A percentile compares a stretch with the other conserved stretches of the same genome.
phyloP scores from a whole-genome alignment of 2,329 filamentous ascomycete genomes.

The Ilyonectria destructans region DNA sequence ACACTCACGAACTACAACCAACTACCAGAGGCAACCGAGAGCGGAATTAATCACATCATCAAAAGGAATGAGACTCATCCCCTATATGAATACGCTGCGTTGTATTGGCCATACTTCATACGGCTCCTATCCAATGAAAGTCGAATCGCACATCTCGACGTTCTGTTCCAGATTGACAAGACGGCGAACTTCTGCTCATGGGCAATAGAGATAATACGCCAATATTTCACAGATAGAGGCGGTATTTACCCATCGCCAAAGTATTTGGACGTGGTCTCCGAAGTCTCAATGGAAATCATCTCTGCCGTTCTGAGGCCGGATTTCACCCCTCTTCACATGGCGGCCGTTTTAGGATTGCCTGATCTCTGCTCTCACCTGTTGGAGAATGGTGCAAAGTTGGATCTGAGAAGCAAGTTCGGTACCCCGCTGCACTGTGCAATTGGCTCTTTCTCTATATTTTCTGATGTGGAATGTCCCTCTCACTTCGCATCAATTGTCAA shows the following conservation, averaged over 20 bases:
- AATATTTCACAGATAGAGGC: background rate
- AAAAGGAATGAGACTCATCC: background rate
- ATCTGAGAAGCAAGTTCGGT: background rate
- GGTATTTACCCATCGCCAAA: background rate
- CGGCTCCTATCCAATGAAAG: background rate
- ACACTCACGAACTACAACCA: background rate
- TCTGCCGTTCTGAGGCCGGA: background rate
- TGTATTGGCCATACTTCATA: background rate
- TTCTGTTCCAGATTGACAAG: background rate
- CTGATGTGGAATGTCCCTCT: background rate
- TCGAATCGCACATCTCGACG: background rate
- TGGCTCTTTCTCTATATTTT: conserved; percentile 1
- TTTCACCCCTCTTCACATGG: conserved; percentile 31
- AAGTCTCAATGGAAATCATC: background rate
- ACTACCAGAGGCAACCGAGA: background rate
- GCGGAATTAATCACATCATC: background rate
- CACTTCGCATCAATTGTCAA: background rate
- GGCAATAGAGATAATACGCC: background rate
- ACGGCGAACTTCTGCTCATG: conserved; percentile 3
- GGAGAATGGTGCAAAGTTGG: background rate
- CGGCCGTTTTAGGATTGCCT: conserved; percentile 12
- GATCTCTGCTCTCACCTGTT: conserved; percentile 20
- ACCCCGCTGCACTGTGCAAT: conserved; percentile 25
- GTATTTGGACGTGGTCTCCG: background rate
- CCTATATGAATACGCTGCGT: background rate